A percentile compares a stretch with the other conserved stretches of the same genome.
Evolutionary conservation across 768 basidiomycete genomes (phyloP).

Genomic region (Xerocomellus intermedius): DNA sequence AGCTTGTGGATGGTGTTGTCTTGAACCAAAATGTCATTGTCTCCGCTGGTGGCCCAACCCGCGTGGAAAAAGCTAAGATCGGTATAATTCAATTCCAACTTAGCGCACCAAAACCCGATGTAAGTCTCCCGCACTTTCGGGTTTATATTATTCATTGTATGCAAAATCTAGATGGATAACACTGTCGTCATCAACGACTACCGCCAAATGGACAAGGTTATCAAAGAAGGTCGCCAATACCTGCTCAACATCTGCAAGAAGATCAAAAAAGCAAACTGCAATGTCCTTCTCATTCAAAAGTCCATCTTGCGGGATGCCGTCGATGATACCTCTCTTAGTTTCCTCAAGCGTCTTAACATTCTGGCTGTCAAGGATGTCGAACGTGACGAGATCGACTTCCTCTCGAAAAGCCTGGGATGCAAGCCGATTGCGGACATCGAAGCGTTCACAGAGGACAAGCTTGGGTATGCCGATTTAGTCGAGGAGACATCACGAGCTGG

Average conservation of each 20-base stretch:
- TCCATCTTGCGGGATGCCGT: conserved; percentile 99
- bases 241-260: conserved; percentile 98
- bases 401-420: conserved; percentile 91
- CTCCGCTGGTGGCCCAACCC: conserved; percentile 87
- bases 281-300: conserved; percentile 98
- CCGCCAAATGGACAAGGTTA: conserved; percentile 99
- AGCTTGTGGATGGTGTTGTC: conserved; percentile 95
- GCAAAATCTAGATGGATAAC: conserved; percentile 86
- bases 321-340: conserved; percentile 94
- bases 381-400: conserved; percentile 97
- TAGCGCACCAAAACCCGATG: conserved; percentile 96
- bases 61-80: conserved; percentile 98
- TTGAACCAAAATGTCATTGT: conserved; percentile 92
- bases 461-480: conserved; percentile 93
- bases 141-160: background rate
- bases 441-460: conserved; percentile 95
- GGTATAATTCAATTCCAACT: conserved; percentile 98
- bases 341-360: conserved; percentile 96
- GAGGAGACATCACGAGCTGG: conserved; percentile 83
- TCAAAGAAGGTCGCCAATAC: conserved; percentile 98
- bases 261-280: conserved; percentile 99
- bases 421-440: conserved; percentile 98
- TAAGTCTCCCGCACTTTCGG: conserved; percentile 37
- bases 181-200: conserved; percentile 99
- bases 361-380: conserved; percentile 97